phyloP scores from a whole-genome alignment of 176 grass and related monocot genomes.

The Canna indica region DNA sequence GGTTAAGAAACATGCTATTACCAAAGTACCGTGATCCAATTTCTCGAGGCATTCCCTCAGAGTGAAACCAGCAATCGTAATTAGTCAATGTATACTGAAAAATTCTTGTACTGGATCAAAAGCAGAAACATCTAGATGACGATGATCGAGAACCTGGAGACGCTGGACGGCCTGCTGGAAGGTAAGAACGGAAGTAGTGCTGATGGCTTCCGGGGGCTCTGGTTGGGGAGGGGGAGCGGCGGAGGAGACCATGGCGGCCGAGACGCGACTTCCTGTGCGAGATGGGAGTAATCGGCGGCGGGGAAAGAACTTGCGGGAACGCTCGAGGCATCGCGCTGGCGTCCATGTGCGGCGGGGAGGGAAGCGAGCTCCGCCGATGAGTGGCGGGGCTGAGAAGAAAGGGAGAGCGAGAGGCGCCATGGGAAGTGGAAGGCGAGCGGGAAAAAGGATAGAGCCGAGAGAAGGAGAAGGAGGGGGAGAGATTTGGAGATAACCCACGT shows the following conservation, averaged over 20 bases:
- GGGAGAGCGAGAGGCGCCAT: neutral
- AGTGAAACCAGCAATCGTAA: neutral
- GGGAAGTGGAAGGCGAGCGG: neutral
- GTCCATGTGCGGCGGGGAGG: neutral
- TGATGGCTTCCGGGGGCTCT: neutral
- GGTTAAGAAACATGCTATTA: neutral
- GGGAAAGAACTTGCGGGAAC: neutral
- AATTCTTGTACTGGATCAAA: neutral
- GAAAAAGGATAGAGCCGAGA: neutral
- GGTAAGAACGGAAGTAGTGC: conserved; percentile 41
- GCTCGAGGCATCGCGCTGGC: neutral
- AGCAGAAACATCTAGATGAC: neutral
- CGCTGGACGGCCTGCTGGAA: conserved; percentile 95
- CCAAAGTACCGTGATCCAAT: neutral
- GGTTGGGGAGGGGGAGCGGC: conserved; percentile 5
- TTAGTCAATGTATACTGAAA: neutral
- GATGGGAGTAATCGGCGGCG: neutral
- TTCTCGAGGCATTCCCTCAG: neutral
- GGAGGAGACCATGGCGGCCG: neutral
- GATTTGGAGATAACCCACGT: too few relatives aligned
- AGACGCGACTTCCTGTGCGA: neutral
- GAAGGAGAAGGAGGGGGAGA: neutral
- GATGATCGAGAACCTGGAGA: conserved; percentile 47
- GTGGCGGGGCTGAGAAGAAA: neutral
- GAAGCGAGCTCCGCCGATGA: neutral